These are phyloP conservation scores for Fusarium siculi DNA, from an alignment of 2,329 filamentous ascomycete species.

Conservation along the genomic window DNA sequence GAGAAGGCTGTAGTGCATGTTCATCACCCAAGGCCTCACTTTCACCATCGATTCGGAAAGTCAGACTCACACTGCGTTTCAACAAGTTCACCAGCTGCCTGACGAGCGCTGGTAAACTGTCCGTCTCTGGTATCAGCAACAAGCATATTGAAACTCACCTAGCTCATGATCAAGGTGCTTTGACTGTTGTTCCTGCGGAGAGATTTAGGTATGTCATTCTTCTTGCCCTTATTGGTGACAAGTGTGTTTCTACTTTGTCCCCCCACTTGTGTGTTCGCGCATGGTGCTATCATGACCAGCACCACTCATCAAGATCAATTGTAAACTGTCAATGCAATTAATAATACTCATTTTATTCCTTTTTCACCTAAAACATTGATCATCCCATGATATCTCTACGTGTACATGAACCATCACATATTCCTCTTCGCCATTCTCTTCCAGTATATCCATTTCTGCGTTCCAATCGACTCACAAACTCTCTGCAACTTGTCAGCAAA, in stretches of 20 bases:
- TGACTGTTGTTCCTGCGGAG: background rate
- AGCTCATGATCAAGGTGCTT: background rate
- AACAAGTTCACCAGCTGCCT: background rate
- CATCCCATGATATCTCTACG: background rate
- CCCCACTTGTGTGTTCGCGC: background rate
- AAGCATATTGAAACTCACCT: background rate
- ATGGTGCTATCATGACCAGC: background rate
- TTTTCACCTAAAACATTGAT: background rate
- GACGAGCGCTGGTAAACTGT: background rate
- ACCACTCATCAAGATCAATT: background rate
- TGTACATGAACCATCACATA: background rate
- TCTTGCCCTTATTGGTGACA: background rate
- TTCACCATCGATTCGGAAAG: background rate
- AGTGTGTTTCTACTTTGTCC: background rate
- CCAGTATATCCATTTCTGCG: conserved; percentile 21
- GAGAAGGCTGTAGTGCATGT: background rate
- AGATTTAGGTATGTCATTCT: fast-evolving
- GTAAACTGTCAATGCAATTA: fast-evolving
- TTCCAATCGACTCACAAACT: conserved; percentile 13
- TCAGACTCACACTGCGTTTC: fast-evolving
- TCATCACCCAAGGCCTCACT: background rate
- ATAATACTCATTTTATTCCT: background rate
- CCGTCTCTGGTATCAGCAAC: background rate
- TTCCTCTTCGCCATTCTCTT: background rate
- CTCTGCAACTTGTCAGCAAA: conserved; percentile 6